Percentiles rank a stretch among this genome's conserved stretches.
These are phyloP conservation scores for Diphasiastrum complanatum DNA, from an alignment of 83 land plant genomes.

Conservation along the genomic window DNA sequence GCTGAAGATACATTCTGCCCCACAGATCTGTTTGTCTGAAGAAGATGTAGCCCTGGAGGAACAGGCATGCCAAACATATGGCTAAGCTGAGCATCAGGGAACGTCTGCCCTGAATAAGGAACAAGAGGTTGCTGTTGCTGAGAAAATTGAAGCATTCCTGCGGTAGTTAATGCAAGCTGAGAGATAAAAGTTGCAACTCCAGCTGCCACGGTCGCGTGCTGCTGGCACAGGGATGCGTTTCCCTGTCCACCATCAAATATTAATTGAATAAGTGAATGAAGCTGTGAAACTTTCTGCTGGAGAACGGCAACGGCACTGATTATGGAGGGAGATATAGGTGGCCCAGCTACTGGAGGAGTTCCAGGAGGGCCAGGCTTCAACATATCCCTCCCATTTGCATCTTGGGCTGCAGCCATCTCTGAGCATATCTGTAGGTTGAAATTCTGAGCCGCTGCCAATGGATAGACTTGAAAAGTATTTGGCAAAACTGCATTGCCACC, in stretches of 20 bases:
- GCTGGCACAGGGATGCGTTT: conserved; percentile 33
- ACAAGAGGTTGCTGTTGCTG: conserved; percentile 8
- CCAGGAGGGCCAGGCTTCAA: too few relatives aligned
- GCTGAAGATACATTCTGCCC: too few relatives aligned
- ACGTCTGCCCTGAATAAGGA: background rate
- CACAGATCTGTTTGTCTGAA: too few relatives aligned
- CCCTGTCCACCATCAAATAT: conserved; percentile 29
- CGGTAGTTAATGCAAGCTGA: conserved; percentile 54
- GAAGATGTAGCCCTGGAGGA: conserved; percentile 16
- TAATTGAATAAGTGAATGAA: conserved; percentile 20
- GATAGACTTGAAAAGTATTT: too few relatives aligned
- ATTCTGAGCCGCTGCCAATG: too few relatives aligned
- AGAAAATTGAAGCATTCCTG: conserved; percentile 37
- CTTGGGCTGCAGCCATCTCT: too few relatives aligned
- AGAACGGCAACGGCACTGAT: too few relatives aligned
- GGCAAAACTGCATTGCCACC: too few relatives aligned
- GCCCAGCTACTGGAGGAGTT: too few relatives aligned
- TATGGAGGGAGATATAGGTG: too few relatives aligned
- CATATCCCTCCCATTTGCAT: too few relatives aligned
- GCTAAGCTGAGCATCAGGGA: conserved; percentile 1
- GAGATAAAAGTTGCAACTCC: conserved; percentile 55
- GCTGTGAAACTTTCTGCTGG: conserved; percentile 55
- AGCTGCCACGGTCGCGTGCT: conserved; percentile 50
- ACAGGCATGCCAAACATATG: background rate
- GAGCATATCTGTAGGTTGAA: too few relatives aligned